These are phyloP conservation scores for Alternaria arborescens DNA, from an alignment of 2,329 filamentous ascomycete genomes.

Conservation along the genomic window DNA sequence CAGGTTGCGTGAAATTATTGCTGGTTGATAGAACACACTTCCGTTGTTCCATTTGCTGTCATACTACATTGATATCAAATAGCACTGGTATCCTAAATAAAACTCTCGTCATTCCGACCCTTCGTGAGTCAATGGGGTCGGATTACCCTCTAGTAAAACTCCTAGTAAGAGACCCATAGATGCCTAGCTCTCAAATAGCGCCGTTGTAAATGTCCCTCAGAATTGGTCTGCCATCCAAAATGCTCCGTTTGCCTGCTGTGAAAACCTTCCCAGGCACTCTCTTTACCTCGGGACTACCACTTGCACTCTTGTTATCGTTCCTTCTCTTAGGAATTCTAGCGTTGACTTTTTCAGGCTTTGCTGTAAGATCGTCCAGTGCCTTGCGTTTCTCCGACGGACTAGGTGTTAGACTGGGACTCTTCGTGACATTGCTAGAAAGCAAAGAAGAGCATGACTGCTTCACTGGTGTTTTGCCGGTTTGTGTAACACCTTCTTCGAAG, in stretches of 20 bases:
- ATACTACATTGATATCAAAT: background rate
- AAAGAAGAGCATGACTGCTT: slow-evolving; percentile 2
- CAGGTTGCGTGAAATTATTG: background rate
- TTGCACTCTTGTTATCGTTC: slow-evolving; percentile 28
- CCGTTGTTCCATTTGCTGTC: background rate
- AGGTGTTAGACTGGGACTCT: slow-evolving; percentile 16
- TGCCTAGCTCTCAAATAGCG: slow-evolving; percentile 17
- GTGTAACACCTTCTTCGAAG: slow-evolving; percentile 67
- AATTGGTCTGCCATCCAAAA: slow-evolving; percentile 73
- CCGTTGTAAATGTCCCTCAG: slow-evolving; percentile 80
- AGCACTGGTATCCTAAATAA: background rate
- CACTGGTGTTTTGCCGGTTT: slow-evolving; percentile 29
- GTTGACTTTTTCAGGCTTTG: slow-evolving; percentile 18
- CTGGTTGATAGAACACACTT: background rate
- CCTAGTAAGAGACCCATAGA: background rate
- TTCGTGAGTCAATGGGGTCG: background rate
- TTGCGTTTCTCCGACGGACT: slow-evolving; percentile 49
- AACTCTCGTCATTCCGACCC: background rate
- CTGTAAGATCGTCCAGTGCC: slow-evolving; percentile 35
- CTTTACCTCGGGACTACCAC: slow-evolving; percentile 46
- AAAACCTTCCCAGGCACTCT: slow-evolving; percentile 68
- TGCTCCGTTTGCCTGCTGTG: slow-evolving; percentile 61
- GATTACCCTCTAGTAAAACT: background rate
- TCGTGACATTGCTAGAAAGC: background rate
- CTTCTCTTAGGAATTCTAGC: slow-evolving; percentile 27